Percentiles rank a stretch among this genome's conserved stretches.
These are phyloP conservation scores for Coniochaeta sp. DNA, from an alignment of 2,329 filamentous ascomycete genomes.

Conservation along the genomic window DNA sequence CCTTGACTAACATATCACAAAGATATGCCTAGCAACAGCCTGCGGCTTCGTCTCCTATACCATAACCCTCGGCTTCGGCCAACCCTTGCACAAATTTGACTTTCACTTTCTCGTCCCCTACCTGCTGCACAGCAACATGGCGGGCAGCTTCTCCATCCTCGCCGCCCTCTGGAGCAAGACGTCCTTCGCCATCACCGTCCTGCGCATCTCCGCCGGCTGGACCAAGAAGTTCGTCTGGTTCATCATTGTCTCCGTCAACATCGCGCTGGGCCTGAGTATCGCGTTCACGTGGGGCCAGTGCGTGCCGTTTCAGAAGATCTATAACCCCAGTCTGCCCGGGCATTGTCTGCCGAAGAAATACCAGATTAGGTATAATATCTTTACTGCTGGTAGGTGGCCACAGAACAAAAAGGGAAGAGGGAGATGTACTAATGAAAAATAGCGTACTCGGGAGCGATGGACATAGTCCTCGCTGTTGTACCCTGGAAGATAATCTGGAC, in stretches of 20 bases:
- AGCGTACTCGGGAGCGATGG: slow-evolving; percentile 27
- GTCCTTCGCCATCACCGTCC: slow-evolving; percentile 23
- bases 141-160: slow-evolving; percentile 20
- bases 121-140: slow-evolving; percentile 10
- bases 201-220: slow-evolving; percentile 20
- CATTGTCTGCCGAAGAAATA: slow-evolving; percentile 22
- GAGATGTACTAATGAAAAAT: neutral
- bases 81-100: slow-evolving; percentile 10
- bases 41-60: neutral
- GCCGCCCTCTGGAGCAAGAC: slow-evolving; percentile 26
- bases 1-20: neutral
- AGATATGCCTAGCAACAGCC: neutral
- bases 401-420: neutral
- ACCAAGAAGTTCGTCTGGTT: slow-evolving; percentile 18
- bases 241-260: slow-evolving; percentile 21
- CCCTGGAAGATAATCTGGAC: slow-evolving; percentile 34
- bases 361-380: slow-evolving; percentile 23
- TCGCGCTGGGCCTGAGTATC: slow-evolving; percentile 16
- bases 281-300: slow-evolving; percentile 23
- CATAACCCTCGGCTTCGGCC: slow-evolving; percentile 14
- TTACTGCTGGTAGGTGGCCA: slow-evolving; percentile 18
- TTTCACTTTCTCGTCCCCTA: slow-evolving; percentile 7
- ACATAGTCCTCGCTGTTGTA: slow-evolving; percentile 31
- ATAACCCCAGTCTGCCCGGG: slow-evolving; percentile 16
- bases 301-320: slow-evolving; percentile 21